Conservation (phyloP, 225 moss, liverwort and hornwort genomes). For the Polytrichum commune region DNA sequence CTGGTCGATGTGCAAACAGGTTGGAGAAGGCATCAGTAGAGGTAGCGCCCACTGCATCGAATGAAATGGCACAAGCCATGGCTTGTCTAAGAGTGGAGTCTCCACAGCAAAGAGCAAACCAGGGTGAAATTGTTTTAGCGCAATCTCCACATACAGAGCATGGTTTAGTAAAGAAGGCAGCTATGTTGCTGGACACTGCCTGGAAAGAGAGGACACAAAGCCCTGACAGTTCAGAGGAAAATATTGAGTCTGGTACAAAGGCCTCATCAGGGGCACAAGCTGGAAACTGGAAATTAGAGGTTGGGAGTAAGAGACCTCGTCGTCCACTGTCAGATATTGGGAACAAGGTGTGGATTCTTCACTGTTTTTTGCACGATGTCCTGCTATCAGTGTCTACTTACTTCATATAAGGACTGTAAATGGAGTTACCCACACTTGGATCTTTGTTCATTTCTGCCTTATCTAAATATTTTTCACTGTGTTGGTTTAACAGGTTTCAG, state of each 20-base stretch:
- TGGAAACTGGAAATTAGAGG: conserved; percentile 27
- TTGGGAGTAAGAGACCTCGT: conserved; percentile 45
- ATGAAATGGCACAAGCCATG: conserved; percentile 48
- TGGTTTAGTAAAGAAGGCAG: conserved; percentile 60
- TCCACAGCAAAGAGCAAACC: conserved; percentile 16
- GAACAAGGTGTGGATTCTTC: conserved; percentile 31
- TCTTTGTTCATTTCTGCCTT: background rate
- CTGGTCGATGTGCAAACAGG: conserved; percentile 85
- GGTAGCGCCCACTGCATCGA: conserved; percentile 24
- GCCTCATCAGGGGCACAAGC: conserved; percentile 1
- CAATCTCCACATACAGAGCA: conserved; percentile 48
- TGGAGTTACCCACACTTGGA: background rate
- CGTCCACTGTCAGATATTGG: conserved; percentile 57
- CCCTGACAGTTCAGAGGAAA: conserved; percentile 26
- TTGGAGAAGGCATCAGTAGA: conserved; percentile 49
- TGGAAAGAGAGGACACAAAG: conserved; percentile 44
- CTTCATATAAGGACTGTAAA: background rate
- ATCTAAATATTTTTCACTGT: background rate
- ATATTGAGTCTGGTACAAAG: conserved; percentile 6
- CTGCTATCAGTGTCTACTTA: too few species aligned
- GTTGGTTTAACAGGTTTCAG: conserved; percentile 15
- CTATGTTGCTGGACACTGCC: conserved; percentile 70
- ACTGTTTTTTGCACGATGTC: too few species aligned
- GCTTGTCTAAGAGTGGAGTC: conserved; percentile 47
- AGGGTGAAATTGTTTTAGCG: conserved; percentile 34